Evolutionary conservation across 192 early-diverging fungal genomes (phyloP), one percentile per base, ranked within the genome.

Genomic region (Backusella luteola): DNA sequence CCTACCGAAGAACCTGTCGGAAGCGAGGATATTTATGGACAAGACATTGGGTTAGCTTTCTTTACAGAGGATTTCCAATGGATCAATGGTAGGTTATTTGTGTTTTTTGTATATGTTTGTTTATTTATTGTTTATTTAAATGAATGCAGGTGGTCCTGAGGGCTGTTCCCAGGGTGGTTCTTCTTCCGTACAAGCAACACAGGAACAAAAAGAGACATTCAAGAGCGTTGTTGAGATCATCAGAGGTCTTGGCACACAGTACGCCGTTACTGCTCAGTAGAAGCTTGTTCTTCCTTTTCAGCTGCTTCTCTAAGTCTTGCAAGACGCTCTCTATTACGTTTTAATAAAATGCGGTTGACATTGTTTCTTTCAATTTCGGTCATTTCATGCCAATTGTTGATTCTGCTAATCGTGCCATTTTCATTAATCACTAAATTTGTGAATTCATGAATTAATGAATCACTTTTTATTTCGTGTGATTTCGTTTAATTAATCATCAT

Each of bases 381-480:
- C 84, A 88, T 85, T 52, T 88, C 87, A 29, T 73, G 69, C 87
- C 87, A 88, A 66, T 88, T 88, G 12, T 88, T 81, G 66, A 88
- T 88, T 52, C 87, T 81, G 38, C 80, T 82, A 21, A 88, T 79
- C 3, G 85, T 84, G 32, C 87, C 87, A 38, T 88, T 74, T 49
- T 79, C 81, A 67, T 88, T 88, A 8, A 88, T 84, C 4, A 88
- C 87, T 88, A 76, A 5, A 71, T 71, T 32, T 15, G 56, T n/a
- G 29, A 72, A 35, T 41, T 34, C n/a, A 26, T 44, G 26, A 59
- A 26, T 59, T 14, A 53, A 7, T 53, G 52, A 1, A 8, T 59
- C 12, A 29, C 1, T 26, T 29, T 63, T 63, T 26, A 12, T 11
- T 21, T 26, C 8, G 11, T 34, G 17, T 19, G 73, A 63, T 41